A percentile compares a stretch with the other conserved stretches of the same genome.
These are phyloP conservation scores for Dioscorea zingiberensis DNA, from an alignment of 106 monocot species.

Conservation along the genomic window DNA sequence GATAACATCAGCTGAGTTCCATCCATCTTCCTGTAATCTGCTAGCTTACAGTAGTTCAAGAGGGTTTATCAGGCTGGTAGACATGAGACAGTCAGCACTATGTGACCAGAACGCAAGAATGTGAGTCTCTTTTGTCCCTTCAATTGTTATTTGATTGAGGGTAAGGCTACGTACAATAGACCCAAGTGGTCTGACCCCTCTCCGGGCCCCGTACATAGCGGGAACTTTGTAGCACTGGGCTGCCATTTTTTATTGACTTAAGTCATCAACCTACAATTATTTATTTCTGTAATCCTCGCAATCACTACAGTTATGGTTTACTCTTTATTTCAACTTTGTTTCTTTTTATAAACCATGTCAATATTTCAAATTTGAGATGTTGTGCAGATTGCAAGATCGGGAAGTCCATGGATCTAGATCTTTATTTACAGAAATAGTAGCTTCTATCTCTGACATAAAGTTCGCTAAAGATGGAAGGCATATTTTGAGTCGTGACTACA, in stretches of 20 bases:
- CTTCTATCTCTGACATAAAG: slow-evolving; percentile 95
- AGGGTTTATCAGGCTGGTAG: slow-evolving; percentile 90
- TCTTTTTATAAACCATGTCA: too few species aligned
- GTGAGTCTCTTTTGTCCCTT: slow-evolving; percentile 29
- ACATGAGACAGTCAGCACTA: slow-evolving; percentile 90
- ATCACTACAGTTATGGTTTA: too few species aligned
- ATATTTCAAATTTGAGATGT: too few species aligned
- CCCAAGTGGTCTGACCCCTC: too few species aligned
- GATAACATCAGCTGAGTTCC: slow-evolving; percentile 97
- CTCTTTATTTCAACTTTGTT: too few species aligned
- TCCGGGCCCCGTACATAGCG: too few species aligned
- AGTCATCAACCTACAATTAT: background rate
- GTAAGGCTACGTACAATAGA: too few species aligned
- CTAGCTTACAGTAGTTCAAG: slow-evolving; percentile 98
- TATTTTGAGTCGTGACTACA: slow-evolving; percentile 98
- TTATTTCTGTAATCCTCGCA: too few species aligned
- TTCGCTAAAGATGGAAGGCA: slow-evolving; percentile 88
- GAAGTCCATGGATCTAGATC: slow-evolving; percentile 86
- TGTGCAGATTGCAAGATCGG: slow-evolving; percentile 79
- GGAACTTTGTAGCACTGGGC: too few species aligned
- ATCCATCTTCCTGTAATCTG: slow-evolving; percentile 90
- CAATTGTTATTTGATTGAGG: too few species aligned
- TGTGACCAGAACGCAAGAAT: slow-evolving; percentile 76
- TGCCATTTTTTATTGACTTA: too few species aligned
- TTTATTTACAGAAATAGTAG: slow-evolving; percentile 96